Evolutionary conservation across 768 basidiomycete genomes (phyloP), one percentile per base, ranked within the genome.

Genomic region (Strobilomyces echinocephalus): DNA sequence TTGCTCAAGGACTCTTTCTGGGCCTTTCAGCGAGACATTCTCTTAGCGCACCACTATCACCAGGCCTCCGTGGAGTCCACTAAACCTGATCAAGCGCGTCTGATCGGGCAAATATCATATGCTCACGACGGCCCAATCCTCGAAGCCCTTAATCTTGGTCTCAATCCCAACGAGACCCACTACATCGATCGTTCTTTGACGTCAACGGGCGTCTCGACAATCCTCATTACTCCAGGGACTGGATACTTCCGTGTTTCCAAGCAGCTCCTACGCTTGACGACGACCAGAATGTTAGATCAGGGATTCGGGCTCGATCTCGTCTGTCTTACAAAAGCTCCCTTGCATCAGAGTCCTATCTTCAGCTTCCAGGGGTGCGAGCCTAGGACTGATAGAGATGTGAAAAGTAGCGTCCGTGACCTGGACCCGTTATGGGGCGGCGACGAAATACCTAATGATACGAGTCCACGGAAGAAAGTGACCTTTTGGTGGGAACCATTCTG

Each of bases 71-170:
- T 78, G 52, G 78, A 83, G 46, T 70, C 72, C n/a, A 67, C 66
- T 15, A 73, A 69, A 41, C 66, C 66, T 33, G 73, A 77, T 20
- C 78, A 82, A 34, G 80, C 79, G 42, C 82, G 88, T 15, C 76
- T 94, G 14, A 82, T 92, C 12, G 93, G 93, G 3, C 78, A 79
- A 28, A 73, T 95, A 30, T 91, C 88, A 0, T 84, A 80, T 66
- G 95, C 97, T 0, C 92, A 95, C 61, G 94, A 98, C 59, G 93
- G 94, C 1, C 94, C 94, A 38, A 77, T 98, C n/a, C 79, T 98
- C 6, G 97, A 98, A 69, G 92, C 93, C 2, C 77, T 98, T 48
- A 98, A 98, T 63, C 79, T 99, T 42, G 90, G 85, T 1, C 79
- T 97, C 15, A 95, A 93, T 64, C 91, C 95, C 0, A 87, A 87